These are phyloP conservation scores for Erodium texanum DNA, from an alignment of 441 rosid genomes.

Conservation along the genomic window DNA sequence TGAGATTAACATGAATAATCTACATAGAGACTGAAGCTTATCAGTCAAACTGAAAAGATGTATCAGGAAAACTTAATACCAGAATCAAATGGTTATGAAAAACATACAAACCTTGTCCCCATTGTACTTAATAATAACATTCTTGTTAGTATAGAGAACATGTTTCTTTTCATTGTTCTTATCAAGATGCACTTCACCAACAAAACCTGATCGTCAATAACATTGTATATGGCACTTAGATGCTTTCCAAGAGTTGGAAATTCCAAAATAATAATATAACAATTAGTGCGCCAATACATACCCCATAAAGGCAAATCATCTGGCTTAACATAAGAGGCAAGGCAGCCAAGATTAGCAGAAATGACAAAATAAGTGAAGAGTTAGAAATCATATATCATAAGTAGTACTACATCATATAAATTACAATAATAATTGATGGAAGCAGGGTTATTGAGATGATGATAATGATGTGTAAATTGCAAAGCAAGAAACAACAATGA, in stretches of 20 bases:
- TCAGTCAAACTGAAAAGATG: background rate
- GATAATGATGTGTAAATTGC: background rate
- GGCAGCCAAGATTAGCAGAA: conserved; percentile 19
- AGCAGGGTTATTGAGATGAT: background rate
- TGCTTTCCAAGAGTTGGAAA: background rate
- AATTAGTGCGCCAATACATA: conserved; percentile 27
- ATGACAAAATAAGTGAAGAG: background rate
- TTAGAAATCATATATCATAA: background rate
- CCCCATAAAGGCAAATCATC: conserved; percentile 98
- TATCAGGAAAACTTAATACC: background rate
- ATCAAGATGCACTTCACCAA: conserved; percentile 74
- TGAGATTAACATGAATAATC: conserved; percentile 89
- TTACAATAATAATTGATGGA: background rate
- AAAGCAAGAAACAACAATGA: background rate
- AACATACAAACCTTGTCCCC: conserved; percentile 67
- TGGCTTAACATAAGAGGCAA: conserved; percentile 34
- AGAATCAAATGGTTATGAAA: conserved; percentile 7
- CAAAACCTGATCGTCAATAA: conserved; percentile 46
- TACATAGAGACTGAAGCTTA: conserved; percentile 14
- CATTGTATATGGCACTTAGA: too few species aligned
- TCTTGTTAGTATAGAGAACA: conserved; percentile 72
- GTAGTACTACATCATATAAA: background rate
- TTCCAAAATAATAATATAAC: too few species aligned
- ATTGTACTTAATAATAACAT: conserved; percentile 52
- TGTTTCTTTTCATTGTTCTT: conserved; percentile 76